Base-by-base conservation (phyloP, 176 grass and related monocot genomes). In the Phyllostachys edulis region DNA sequence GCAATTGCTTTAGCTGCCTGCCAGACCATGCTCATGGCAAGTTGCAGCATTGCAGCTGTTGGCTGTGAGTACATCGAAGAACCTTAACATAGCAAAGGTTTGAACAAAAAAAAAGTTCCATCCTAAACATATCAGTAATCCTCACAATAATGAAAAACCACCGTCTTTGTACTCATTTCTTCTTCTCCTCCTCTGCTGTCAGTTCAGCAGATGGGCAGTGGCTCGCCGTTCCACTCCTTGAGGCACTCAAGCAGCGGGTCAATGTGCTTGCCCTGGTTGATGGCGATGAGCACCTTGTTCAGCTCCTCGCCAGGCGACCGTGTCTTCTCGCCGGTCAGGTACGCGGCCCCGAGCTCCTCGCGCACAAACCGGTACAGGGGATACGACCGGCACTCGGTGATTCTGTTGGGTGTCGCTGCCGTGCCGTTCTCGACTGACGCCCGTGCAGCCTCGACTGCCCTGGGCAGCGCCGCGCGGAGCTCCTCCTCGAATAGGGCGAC, bases 361-460 rank as follows among this genome's bases (percentile, higher is more conserved):
- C 91, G 89, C 11, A 90, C 91, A 24, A 93, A 93, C 29, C 65
- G 83, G 81, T 93, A 93, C 18, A 93, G 63, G 0, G 91, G 88
- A 62, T 90, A 93, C 9, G 91, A 93, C 3, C 88, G 81, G 77
- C 91, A 93, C 18, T 90, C 88, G 39, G 77, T 10, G 29, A 93
- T 93, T 17, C 76, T 90, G 82, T 90, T 93, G 0, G 81, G 57
- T 6, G 90, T 86, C 77, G 83, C 82, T 0, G 91, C 74, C 8
- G 72, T 90, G 46, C 88, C 85, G 23, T 69, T 79, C 91, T 93
- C 91, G 36, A 89, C 86, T 1, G 91, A 73, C 10, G 65, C 65
- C 10, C 88, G 57, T 44, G 85, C 80, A 4, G 66, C 81, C 72
- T 93, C 91, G 23, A 93, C 80, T 5, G 86, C 91, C 50, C 83